Evolutionary conservation across 345 rosid species (phyloP), one percentile per base, ranked within the genome.

Genomic region (Citrus inodora): DNA sequence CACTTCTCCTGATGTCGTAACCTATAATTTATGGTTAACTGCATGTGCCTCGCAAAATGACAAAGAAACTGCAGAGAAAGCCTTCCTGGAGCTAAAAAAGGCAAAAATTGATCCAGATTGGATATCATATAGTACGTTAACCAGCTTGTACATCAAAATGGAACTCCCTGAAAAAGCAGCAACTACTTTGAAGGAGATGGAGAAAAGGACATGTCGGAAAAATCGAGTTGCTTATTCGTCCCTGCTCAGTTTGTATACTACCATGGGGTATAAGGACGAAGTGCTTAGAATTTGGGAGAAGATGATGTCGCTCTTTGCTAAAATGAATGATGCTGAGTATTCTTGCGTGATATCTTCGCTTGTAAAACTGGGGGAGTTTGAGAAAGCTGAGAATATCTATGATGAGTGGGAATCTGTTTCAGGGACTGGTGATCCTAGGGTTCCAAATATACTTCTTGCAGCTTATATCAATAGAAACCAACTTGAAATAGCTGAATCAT

Each of bases 331-430:
- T 76, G 87, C 90, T 7, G 97, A 93, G 75, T 91, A 93, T 38
- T 87, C 78, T 16, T 92, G 92, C 74, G 89, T 91, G 94, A 85
- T 96, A 61, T 86, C 99, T 76, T 89, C 98, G 0, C 83, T 88
- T 27, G 85, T 89, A 71, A 96, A 94, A 80, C 94, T 94, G 30
- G 91, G 87, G 25, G 90, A 92, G 66, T 71, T 91, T 27, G 83
- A 82, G 56, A 87, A 87, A 84, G 99, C 95, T 7, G 91, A 88
- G 78, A 87, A 59, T 82, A 72, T 93, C 30, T 95, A 92, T 65
- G 76, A 81, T 10, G 98, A 93, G 67, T 94, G 99, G 99, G 97
- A 90, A 67, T 85, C 91, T 28, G 85, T 85, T 83, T 88, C 94
- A 17, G 86, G 85, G 27, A 90, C 87, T 3, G 81, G 88, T 56